Evolutionary conservation across 805 yeast species (phyloP).

Genomic region (Komagataella pastoris): DNA sequence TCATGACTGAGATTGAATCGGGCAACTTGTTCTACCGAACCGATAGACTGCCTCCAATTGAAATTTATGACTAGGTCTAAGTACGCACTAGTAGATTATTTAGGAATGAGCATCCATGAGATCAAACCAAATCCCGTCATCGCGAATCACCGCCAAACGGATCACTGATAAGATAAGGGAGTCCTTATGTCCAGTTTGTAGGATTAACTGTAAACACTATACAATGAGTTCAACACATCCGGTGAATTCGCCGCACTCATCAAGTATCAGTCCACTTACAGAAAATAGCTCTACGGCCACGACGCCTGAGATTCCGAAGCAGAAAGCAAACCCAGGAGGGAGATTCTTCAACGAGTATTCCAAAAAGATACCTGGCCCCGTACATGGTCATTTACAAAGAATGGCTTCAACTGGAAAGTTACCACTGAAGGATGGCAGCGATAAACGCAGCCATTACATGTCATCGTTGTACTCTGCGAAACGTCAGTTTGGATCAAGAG

Average conservation of each 20-base stretch:
- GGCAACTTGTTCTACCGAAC: constrained; percentile 94
- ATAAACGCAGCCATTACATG: background rate
- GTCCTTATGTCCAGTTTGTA: background rate
- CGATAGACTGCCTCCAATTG: constrained; percentile 90
- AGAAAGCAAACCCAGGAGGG: background rate
- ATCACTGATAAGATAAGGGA: background rate
- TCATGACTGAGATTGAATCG: constrained; percentile 70
- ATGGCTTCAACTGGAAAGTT: background rate
- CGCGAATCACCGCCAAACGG: background rate
- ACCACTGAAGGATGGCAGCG: background rate
- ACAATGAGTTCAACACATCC: background rate
- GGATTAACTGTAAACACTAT: background rate
- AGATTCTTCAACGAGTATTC: background rate
- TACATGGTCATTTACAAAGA: background rate
- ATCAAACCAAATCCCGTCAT: too few relatives aligned
- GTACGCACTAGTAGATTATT: background rate
- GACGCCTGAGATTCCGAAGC: background rate
- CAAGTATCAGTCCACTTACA: background rate
- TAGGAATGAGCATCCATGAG: background rate
- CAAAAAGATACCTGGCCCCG: background rate
- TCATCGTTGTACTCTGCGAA: background rate
- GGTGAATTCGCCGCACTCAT: background rate
- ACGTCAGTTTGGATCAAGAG: background rate
- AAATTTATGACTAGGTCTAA: constrained; percentile 56
- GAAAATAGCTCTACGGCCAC: background rate